Percentiles rank a stretch among this genome's conserved stretches.
These are phyloP conservation scores for Pleurotus djamor DNA, from an alignment of 768 basidiomycete genomes.

Conservation along the genomic window DNA sequence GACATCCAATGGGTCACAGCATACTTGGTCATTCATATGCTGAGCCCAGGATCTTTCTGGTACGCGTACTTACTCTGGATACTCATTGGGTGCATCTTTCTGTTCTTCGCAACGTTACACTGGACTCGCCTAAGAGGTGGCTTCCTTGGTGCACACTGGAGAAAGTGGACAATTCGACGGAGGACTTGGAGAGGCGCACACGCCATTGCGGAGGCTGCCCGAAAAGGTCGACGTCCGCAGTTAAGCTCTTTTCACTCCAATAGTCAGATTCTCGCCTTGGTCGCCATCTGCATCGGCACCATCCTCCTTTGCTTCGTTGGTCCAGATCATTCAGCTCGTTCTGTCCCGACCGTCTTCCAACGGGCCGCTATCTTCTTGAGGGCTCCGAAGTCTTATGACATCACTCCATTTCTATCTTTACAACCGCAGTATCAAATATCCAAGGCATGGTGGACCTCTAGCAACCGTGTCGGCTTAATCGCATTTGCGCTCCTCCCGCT, in stretches of 20 bases:
- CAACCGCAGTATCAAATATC: constrained; percentile 57
- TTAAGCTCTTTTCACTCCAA: constrained; percentile 58
- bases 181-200: constrained; percentile 56
- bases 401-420: constrained; percentile 30
- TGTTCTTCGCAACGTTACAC: constrained; percentile 39
- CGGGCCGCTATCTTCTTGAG: constrained; percentile 7
- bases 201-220: constrained; percentile 15
- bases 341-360: constrained; percentile 21
- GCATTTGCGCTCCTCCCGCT: constrained; percentile 74
- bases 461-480: constrained; percentile 64
- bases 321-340: constrained; percentile 72
- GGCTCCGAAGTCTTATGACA: constrained; percentile 16
- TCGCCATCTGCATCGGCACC: constrained; percentile 38
- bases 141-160: constrained; percentile 47
- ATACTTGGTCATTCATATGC: constrained; percentile 55
- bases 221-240: constrained; percentile 34
- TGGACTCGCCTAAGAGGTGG: constrained; percentile 39
- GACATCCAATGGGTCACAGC: constrained; percentile 51
- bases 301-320: constrained; percentile 52
- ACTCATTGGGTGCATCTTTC: constrained; percentile 37
- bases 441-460: constrained; percentile 73
- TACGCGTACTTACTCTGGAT: constrained; percentile 64
- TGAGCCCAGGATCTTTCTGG: constrained; percentile 47
- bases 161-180: constrained; percentile 55
- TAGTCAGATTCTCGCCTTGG: constrained; percentile 53